Base-by-base conservation (phyloP, 306 rosid species). In the Cicer yamashitae region DNA sequence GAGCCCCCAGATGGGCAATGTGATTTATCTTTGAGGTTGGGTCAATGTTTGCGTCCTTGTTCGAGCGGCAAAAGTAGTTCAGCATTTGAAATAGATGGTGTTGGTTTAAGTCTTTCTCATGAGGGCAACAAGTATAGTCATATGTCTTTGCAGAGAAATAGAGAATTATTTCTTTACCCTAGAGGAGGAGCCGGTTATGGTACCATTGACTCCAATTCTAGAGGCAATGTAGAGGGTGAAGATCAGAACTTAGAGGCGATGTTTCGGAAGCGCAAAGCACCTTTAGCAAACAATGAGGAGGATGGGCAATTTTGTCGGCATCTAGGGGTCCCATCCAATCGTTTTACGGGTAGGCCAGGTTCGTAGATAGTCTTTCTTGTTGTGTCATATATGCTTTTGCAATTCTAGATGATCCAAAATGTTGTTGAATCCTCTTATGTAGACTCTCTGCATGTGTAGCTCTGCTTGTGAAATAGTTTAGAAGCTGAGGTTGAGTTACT, bases 21-120 rank as follows among this genome's bases (percentile, higher is more conserved):
- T 65, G 99, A 96, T 74, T 87, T 96, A 45, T 88, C 97, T 41
- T 82, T 96, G 84, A 88, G 96, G 71, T 59, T 96, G 96, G 97
- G 98, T 67, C 86, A 61, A 22, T 72, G 73, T 76, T 68, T 88
- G 57, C 89, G 83, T 58, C 85, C 84, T 18, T 68, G 84, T 79
- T 56, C 72, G 15, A 80, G 89, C 66, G 81, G 84, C n/a, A 86
- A 84, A 53, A 81, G 81, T 77, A 73, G 78, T 58, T 72, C 84
- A 59, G 89, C 86, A 51, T 67, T 77, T 71, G 93, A 84, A 75
- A 77, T 52, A 0, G 94, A 87, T 59, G 90, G 88, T 72, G 73
- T 85, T 78, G 89, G 87, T 61, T 72, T 85, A 13, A 75, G 87
- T 79, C 78, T 75, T 75, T 85, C 89, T 71, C 93, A 44, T 8